Base-by-base conservation (phyloP, 805 yeast species). In the Nakazawaea siamensis region DNA sequence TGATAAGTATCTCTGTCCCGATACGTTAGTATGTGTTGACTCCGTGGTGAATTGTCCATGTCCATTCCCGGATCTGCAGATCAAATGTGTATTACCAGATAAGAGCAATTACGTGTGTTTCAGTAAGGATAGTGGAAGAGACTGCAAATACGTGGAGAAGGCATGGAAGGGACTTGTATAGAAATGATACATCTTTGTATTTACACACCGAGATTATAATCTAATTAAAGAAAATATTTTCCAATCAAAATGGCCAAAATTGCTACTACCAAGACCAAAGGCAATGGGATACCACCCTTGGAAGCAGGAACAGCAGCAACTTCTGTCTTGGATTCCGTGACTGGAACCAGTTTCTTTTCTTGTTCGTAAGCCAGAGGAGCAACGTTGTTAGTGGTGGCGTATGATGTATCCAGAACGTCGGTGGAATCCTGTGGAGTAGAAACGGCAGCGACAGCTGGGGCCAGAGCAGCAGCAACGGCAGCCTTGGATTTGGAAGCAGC, bases 81-180 rank as follows among this genome's bases (percentile, higher is more conserved):
- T 83, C 41, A 81, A 84, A 49, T 92, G 98, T 55, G 52, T 69
- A 2, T 60, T 84, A 27, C 94, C 96, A 0, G 77, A 73, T 43
- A 68, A 74, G 14, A 58, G 64, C 21, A 71, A 71, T 37, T 80
- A 64, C 50, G 66, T 88, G 12, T 92, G 98, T 55, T 80, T 92
- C 27, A 81, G 96, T 15, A 82, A 80, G 45, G 62, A 55, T 48
- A 84, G 71, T 46, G 62, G 64, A 40, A 64, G 92, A 53, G 95
- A 82, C 49, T 90, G 97, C 56, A 81, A 82, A 7, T 88, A 90
- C 84, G 95, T 85, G 2, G 54, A 57, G 18, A 64, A 84, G 36
- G 90, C 86, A 0, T 82, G 72, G 63, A 66, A 68, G 14, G 90
- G 86, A 4, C 43, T 60, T 36, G 57, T 67, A 3, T 73, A 49